A percentile compares a stretch with the other conserved stretches of the same genome.
Conservation (phyloP, 371 early-diverging fungal genomes). For the Mortierella sp. region DNA sequence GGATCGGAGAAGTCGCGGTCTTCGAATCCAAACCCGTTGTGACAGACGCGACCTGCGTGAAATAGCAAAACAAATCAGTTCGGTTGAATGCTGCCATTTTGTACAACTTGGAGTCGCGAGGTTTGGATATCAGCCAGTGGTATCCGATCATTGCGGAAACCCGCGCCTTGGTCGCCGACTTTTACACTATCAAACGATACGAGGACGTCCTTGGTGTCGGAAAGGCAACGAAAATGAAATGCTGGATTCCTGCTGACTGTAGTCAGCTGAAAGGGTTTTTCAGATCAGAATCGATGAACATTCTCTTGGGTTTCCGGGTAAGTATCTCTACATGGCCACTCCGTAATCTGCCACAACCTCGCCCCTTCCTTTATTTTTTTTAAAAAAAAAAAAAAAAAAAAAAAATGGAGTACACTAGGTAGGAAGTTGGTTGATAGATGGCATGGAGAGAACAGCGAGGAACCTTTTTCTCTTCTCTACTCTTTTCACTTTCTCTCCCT, state of each 20-base stretch:
- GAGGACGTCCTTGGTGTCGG: conserved; percentile 19
- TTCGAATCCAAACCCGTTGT: conserved; percentile 18
- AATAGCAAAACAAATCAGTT: conserved; percentile 14
- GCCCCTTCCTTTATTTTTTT: too few species aligned
- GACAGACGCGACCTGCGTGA: conserved; percentile 4
- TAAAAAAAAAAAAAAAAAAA: too few species aligned
- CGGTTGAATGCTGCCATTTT: conserved; percentile 17
- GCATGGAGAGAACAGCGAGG: too few species aligned
- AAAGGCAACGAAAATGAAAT: conserved; percentile 5
- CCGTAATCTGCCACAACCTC: too few species aligned
- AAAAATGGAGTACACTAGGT: too few species aligned
- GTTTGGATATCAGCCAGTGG: conserved; percentile 11
- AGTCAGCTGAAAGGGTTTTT: conserved; percentile 10
- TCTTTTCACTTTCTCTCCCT: too few species aligned
- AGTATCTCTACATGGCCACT: too few species aligned
- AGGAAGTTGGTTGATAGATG: too few species aligned
- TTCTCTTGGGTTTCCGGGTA: too few species aligned
- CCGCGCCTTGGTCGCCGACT: conserved; percentile 7
- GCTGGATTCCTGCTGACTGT: conserved; percentile 5
- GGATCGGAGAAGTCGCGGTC: conserved; percentile 16
- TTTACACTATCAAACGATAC: conserved; percentile 11
- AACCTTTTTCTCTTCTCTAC: too few species aligned
- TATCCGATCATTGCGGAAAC: conserved; percentile 17
- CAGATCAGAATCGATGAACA: too few species aligned
- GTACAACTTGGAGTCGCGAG: conserved; percentile 6